These are phyloP conservation scores for Colletotrichum sp. DNA, from an alignment of 2,329 filamentous ascomycete genomes.

Conservation along the genomic window DNA sequence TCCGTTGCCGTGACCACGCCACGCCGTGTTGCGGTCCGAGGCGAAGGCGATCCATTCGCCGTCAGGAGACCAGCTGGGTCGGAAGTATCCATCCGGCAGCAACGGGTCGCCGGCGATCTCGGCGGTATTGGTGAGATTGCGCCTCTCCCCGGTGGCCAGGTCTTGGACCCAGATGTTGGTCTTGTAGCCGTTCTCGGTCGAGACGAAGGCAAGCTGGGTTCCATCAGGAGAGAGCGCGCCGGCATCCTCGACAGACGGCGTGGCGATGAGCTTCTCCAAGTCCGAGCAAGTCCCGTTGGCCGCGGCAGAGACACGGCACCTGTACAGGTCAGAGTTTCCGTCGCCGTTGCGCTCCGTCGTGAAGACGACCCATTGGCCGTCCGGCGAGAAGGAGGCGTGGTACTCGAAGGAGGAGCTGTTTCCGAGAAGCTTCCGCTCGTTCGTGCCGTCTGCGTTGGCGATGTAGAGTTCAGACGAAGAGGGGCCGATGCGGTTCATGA, in stretches of 20 bases:
- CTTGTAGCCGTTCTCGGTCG: conserved; percentile 9
- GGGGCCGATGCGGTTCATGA: conserved; percentile 13
- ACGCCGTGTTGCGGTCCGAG: conserved; percentile 9
- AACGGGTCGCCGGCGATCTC: background rate
- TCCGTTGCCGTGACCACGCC: conserved; percentile 4
- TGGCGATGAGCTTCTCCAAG: conserved; percentile 3
- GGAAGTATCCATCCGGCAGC: background rate
- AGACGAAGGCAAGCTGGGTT: background rate
- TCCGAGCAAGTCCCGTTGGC: background rate
- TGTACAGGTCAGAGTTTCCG: conserved; percentile 10
- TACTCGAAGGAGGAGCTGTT: background rate
- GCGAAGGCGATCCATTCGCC: conserved; percentile 8
- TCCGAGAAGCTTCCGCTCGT: background rate
- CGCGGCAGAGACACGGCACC: background rate
- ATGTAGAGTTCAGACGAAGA: conserved; percentile 5
- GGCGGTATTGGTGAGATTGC: conserved; percentile 12
- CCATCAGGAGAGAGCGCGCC: background rate
- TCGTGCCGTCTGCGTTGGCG: conserved; percentile 13
- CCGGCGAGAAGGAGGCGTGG: conserved; percentile 3
- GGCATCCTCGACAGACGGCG: conserved; percentile 8
- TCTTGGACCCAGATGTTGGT: conserved; percentile 8
- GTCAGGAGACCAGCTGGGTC: conserved; percentile 10
- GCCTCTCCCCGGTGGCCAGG: background rate
- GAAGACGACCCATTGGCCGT: conserved; percentile 1
- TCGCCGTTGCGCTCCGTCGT: conserved; percentile 13